A percentile compares a stretch with the other conserved stretches of the same genome.
Evolutionary conservation across 139 green algal genomes (phyloP).

Genomic region (Tetraselmis striata): DNA sequence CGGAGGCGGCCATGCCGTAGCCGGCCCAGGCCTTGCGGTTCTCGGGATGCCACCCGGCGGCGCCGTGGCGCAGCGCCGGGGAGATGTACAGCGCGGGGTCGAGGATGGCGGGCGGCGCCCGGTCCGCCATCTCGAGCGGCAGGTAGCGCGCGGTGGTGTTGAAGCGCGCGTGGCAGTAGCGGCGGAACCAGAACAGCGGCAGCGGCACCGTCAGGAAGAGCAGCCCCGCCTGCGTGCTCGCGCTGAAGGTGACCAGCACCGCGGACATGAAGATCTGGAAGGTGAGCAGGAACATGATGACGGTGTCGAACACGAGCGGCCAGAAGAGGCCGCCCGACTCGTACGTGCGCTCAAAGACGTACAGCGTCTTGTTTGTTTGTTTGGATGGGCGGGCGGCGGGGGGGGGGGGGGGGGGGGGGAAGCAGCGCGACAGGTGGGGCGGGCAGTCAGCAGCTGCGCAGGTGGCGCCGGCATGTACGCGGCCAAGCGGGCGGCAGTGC

Average conservation of each 20-base stretch:
- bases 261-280: neutral
- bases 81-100: neutral
- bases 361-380: neutral
- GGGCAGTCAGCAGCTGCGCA: too few relatives aligned
- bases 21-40: neutral
- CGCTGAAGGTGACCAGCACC: neutral
- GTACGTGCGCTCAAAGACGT: neutral
- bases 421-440: too few relatives aligned
- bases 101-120: neutral
- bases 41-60: neutral
- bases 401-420: too few relatives aligned
- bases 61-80: neutral
- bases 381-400: neutral
- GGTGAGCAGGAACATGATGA: neutral
- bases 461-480: too few relatives aligned
- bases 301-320: neutral
- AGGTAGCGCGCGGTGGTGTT: neutral
- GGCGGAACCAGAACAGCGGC: neutral
- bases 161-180: neutral
- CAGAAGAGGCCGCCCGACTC: neutral
- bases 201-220: neutral
- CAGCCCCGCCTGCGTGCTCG: neutral
- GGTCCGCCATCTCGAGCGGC: neutral
- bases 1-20: neutral
- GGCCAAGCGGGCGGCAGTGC: too few relatives aligned